Conservation (phyloP, 75 land plant genomes). For the Cupressus sempervirens region DNA sequence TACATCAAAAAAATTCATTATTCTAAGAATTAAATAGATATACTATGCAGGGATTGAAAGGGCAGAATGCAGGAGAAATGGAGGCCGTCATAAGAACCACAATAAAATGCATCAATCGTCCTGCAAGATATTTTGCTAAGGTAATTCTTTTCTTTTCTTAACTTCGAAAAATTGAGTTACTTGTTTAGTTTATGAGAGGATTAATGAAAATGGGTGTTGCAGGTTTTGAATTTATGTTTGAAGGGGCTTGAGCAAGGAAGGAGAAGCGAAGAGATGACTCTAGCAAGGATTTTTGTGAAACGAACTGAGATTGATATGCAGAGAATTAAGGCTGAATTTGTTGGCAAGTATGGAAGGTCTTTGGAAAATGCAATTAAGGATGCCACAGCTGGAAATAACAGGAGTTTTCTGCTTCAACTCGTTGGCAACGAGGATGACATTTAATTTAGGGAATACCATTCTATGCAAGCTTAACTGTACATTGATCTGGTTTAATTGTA, state of each 20-base stretch:
- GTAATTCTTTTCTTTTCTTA: neutral
- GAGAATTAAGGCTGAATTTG: constrained; percentile 42
- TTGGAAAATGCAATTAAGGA: constrained; percentile 41
- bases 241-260: constrained; percentile 31
- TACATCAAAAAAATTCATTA: too few relatives aligned
- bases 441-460: neutral
- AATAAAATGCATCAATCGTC: constrained; percentile 7
- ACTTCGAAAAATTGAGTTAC: neutral
- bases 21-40: too few relatives aligned
- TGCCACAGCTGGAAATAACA: constrained; percentile 69
- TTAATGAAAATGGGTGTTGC: constrained; percentile 1
- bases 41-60: neutral
- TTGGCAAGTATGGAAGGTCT: constrained; percentile 27
- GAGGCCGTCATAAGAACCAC: neutral
- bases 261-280: constrained; percentile 60
- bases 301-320: constrained; percentile 71
- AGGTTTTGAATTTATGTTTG: constrained; percentile 58
- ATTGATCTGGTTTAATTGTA: too few relatives aligned
- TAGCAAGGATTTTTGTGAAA: constrained; percentile 54
- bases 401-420: constrained; percentile 48
- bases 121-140: constrained; percentile 6
- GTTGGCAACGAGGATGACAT: constrained; percentile 28
- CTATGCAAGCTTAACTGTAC: too few relatives aligned
- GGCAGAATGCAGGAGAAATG: neutral
- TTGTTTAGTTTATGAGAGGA: neutral